These are phyloP conservation scores for Debaryomyces nepalensis DNA, from an alignment of 1,139 yeast species.

Conservation along the genomic window DNA sequence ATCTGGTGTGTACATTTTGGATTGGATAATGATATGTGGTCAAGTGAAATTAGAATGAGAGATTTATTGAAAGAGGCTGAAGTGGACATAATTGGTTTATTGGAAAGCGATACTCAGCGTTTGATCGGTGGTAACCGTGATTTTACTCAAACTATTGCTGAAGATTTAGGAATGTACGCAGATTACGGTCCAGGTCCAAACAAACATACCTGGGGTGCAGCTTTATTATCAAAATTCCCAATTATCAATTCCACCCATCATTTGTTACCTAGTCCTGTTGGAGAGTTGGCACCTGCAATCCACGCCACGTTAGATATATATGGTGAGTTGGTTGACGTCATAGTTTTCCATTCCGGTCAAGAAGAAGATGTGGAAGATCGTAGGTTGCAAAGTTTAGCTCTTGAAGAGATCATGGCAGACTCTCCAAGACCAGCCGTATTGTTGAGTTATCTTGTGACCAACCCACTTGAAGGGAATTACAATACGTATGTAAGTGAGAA, in stretches of 20 bases:
- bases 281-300: slow-evolving; percentile 97
- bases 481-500: slow-evolving; percentile 83
- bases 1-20: slow-evolving; percentile 99
- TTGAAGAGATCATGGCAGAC: slow-evolving; percentile 80
- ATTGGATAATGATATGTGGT: slow-evolving; percentile 98
- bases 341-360: slow-evolving; percentile 97
- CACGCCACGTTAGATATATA: slow-evolving; percentile 93
- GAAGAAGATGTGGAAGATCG: slow-evolving; percentile 97
- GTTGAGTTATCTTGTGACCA: slow-evolving; percentile 87
- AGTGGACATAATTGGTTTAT: slow-evolving; percentile 85
- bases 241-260: slow-evolving; percentile 89
- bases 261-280: slow-evolving; percentile 91
- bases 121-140: slow-evolving; percentile 95
- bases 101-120: slow-evolving; percentile 93
- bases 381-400: slow-evolving; percentile 77
- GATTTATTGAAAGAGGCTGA: slow-evolving; percentile 83
- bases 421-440: slow-evolving; percentile 78
- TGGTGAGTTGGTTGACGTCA: slow-evolving; percentile 85
- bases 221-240: slow-evolving; percentile 90
- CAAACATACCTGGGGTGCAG: slow-evolving; percentile 98
- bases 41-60: slow-evolving; percentile 88
- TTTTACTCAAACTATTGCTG: slow-evolving; percentile 87
- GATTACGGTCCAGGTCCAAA: slow-evolving; percentile 99
- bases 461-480: slow-evolving; percentile 86
- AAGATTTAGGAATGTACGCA: slow-evolving; percentile 90